Base-by-base conservation (phyloP, 306 rosid species). In the Fagus sylvatica region DNA sequence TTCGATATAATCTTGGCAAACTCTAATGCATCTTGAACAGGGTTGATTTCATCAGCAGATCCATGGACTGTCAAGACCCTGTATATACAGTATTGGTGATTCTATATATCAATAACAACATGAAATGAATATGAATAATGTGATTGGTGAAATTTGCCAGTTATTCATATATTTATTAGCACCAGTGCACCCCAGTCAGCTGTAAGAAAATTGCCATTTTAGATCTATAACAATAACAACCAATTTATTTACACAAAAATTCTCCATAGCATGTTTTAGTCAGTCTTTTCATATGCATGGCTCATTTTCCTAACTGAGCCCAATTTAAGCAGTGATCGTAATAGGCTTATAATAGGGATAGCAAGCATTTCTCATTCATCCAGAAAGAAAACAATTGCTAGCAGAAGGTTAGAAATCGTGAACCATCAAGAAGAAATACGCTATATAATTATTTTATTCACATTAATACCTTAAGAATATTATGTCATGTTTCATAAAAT, bases 51-150 rank as follows among this genome's bases (percentile, higher is more conserved):
- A 67, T 90, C 97, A 5, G 76, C 85, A 33, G 86, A 74, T 83
- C 97, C 97, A 80, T 93, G 98, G 71, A 90, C 79, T 32, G 93
- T 90, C 7, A 91, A 71, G 51, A 93, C 79, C 97, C 97, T 93
- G 88, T 51, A 64, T 55, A 73, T 39, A 54, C 51, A 75, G 41
- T 37, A 33, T 22, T 22, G 28, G 28, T 22, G 28, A 22, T 22
- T 22, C 40, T 17, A 36, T 5, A 16, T 15, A 2, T 32, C 69
- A 62, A 17, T 1, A n/a, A 37, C 48, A 39, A 3, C 7, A 42
- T 36, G 19, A 65, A 65, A 39, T 37, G 46, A 16, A 37, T 36
- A 65, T 17, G 48, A 15, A 65, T 65, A 39, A 5, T 36, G 70
- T 16, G 70, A 37, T 65, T 17, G 32, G 49, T 37, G 71, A 60